These are phyloP conservation scores for Stylosanthes scabra DNA, from an alignment of 331 rosid genomes.

Conservation along the genomic window DNA sequence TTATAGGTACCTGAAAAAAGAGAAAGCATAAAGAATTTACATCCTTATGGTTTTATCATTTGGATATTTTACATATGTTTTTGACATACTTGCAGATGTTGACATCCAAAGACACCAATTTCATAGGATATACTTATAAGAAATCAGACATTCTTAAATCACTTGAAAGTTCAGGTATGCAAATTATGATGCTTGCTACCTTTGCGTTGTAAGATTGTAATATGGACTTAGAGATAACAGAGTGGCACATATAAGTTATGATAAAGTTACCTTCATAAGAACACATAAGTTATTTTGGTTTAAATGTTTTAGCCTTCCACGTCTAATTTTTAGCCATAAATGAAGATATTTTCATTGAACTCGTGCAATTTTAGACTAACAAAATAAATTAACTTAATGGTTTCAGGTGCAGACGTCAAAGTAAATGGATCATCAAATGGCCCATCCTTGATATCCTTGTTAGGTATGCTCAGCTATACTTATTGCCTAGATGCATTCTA, in stretches of 20 bases:
- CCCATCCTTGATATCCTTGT: slow-evolving; percentile 83
- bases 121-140: slow-evolving; percentile 93
- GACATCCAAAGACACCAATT: slow-evolving; percentile 94
- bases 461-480: slow-evolving; percentile 62
- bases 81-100: slow-evolving; percentile 77
- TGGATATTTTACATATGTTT: slow-evolving; percentile 24
- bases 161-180: slow-evolving; percentile 81
- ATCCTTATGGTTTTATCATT: background rate
- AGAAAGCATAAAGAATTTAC: background rate
- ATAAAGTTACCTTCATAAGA: background rate
- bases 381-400: slow-evolving; percentile 26
- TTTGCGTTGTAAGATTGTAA: background rate
- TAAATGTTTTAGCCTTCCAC: background rate
- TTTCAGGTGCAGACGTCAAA: slow-evolving; percentile 69
- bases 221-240: slow-evolving; percentile 17
- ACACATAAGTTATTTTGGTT: background rate
- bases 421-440: slow-evolving; percentile 61
- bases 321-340: background rate
- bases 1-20: background rate
- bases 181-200: slow-evolving; percentile 32
- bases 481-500: background rate
- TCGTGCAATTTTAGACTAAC: background rate
- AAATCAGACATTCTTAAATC: slow-evolving; percentile 87
- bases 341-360: background rate
- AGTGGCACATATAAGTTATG: slow-evolving; percentile 5